Evolutionary conservation across 2,329 filamentous ascomycete genomes (phyloP).

Genomic region (Esteya vermicola): DNA sequence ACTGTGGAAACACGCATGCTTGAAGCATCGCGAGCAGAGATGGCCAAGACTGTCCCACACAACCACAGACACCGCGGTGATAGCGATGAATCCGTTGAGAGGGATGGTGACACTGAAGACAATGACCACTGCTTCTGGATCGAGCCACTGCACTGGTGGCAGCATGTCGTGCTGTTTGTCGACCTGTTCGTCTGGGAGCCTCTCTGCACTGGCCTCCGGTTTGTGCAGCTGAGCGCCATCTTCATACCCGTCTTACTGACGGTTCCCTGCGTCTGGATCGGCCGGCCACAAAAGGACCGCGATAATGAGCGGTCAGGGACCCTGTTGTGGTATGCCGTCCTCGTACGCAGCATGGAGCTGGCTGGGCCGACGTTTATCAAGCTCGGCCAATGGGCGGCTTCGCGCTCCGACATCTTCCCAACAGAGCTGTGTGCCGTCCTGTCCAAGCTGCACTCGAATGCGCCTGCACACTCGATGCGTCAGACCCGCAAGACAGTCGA

Average conservation of each 20-base stretch:
- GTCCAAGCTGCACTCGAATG: constrained; percentile 89
- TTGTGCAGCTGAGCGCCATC: constrained; percentile 72
- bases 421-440: constrained; percentile 82
- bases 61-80: no score
- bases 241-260: constrained; percentile 81
- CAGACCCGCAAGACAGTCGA: constrained; percentile 68
- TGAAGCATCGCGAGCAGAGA: constrained; percentile 62
- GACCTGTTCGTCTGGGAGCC: constrained; percentile 73
- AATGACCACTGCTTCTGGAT: no score
- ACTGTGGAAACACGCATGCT: constrained; percentile 83
- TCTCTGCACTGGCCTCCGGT: constrained; percentile 72
- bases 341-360: constrained; percentile 81
- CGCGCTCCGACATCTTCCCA: constrained; percentile 90
- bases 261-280: constrained; percentile 71
- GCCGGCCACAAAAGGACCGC: constrained; percentile 43
- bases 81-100: no score
- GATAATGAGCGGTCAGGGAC: constrained; percentile 70
- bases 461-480: constrained; percentile 75
- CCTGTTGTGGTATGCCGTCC: constrained; percentile 85
- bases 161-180: constrained; percentile 49
- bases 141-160: constrained; percentile 39
- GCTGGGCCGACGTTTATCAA: constrained; percentile 97
- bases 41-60: constrained; percentile 58
- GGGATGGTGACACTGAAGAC: constrained; percentile 42
- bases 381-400: constrained; percentile 97